These are phyloP conservation scores for Thalassiosira livingstoniorum DNA, from an alignment of 352 stramenopile genomes.

Conservation along the genomic window DNA sequence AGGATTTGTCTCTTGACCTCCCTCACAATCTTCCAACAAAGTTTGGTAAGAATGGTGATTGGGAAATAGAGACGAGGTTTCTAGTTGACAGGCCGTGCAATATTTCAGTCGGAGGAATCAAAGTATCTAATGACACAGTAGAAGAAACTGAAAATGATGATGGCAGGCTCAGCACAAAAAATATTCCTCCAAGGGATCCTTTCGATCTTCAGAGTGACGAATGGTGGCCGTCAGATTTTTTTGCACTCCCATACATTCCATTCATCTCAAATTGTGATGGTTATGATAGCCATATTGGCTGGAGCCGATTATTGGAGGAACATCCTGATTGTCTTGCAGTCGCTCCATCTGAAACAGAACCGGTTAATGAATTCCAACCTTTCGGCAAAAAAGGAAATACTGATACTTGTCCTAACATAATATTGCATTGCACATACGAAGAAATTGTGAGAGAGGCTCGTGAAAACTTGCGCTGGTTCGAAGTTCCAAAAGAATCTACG, in stretches of 20 bases:
- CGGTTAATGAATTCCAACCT: conserved; percentile 90
- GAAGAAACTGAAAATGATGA: conserved; percentile 8
- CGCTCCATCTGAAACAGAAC: conserved; percentile 89
- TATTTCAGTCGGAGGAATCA: conserved; percentile 89
- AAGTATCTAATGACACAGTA: conserved; percentile 5
- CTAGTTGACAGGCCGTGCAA: conserved; percentile 92
- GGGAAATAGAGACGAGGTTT: conserved; percentile 87
- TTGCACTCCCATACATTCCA: conserved; percentile 92
- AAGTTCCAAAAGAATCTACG: conserved; percentile 58
- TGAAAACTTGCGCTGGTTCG: conserved; percentile 75
- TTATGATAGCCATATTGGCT: conserved; percentile 93
- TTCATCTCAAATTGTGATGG: conserved; percentile 96
- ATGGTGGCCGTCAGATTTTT: conserved; percentile 44
- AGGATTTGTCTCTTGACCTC: conserved; percentile 86
- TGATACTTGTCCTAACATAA: conserved; percentile 56
- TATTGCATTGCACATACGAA: conserved; percentile 92
- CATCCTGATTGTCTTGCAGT: conserved; percentile 93
- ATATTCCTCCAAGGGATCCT: conserved; percentile 34
- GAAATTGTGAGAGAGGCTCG: conserved; percentile 76
- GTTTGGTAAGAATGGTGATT: conserved; percentile 48
- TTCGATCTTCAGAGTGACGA: conserved; percentile 33
- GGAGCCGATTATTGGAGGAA: conserved; percentile 93
- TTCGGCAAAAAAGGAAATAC: conserved; percentile 28
- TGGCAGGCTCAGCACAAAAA: background rate
- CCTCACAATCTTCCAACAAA: conserved; percentile 93